Evolutionary conservation across 768 basidiomycete species (phyloP).

Genomic region (Scleroderma bovista): DNA sequence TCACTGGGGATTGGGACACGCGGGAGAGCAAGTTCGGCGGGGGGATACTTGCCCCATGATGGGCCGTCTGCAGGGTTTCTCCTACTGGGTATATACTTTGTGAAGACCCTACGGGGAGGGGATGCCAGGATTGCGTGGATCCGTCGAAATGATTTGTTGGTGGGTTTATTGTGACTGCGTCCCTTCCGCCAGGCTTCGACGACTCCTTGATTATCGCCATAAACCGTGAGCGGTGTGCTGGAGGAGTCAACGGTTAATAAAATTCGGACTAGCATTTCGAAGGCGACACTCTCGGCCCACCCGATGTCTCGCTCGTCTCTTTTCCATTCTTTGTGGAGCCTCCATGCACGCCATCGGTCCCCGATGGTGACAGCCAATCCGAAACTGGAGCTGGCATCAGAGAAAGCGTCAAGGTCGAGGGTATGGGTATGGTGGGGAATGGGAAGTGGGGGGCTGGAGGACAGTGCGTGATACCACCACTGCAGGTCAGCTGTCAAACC

Average conservation of each 20-base stretch:
- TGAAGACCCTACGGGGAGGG: constrained; percentile 13
- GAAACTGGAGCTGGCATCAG: constrained; percentile 34
- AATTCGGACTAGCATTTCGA: constrained; percentile 31
- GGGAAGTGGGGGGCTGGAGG: background rate
- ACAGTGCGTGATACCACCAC: background rate
- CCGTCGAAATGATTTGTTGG: background rate
- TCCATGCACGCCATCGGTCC: constrained; percentile 28
- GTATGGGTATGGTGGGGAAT: constrained; percentile 26
- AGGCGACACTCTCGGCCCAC: constrained; percentile 45
- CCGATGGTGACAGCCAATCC: constrained; percentile 32
- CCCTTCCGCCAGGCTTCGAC: constrained; percentile 2
- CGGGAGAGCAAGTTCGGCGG: constrained; percentile 25
- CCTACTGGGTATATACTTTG: constrained; percentile 28
- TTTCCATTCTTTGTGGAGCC: constrained; percentile 28
- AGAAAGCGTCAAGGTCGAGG: constrained; percentile 31
- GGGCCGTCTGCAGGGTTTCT: constrained; percentile 36
- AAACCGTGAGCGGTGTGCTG: constrained; percentile 1
- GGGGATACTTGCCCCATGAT: constrained; percentile 28
- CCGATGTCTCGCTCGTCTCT: constrained; percentile 31
- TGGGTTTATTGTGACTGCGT: background rate
- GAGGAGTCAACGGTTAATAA: background rate
- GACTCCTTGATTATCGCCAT: constrained; percentile 3
- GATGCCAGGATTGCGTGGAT: background rate
- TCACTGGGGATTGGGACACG: constrained; percentile 27
- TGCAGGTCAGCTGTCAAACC: constrained; percentile 11